Base-by-base conservation (phyloP, 179 eudicot species). In the Pouteria campechiana region DNA sequence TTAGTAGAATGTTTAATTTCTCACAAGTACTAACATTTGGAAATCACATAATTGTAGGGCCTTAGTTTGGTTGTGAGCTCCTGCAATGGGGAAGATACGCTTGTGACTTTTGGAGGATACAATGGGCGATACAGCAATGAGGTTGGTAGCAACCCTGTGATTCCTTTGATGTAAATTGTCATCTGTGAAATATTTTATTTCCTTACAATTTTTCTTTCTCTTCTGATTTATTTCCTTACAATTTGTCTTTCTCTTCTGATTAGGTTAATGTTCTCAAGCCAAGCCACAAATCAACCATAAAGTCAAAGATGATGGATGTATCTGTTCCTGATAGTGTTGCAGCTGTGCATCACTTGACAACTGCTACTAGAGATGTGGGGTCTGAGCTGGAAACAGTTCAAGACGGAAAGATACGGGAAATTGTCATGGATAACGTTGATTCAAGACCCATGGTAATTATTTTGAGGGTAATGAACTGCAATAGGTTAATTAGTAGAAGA, bases 71-170 rank as follows among this genome's bases (percentile, higher is more conserved):
- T 77, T 17, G 62, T 86, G 48, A 74, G 93, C 64, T 74, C 97
- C 27, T 70, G 57, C 48, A 67, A 52, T 16, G 93, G 95, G 51
- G 84, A 85, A 64, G 93, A 81, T 48, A 43, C 74, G 28, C 70
- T 89, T 17, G 66, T 89, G 42, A 62, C 93, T 38, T 89, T 89
- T 62, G 97, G 97, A 60, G 97, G 97, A 32, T 89, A 89, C 56
- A 89, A 85, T 51, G 97, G 97, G 27, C 88, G 79, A 40, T 89
- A 85, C 84, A 89, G 65, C 73, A 89, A 85, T 55, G 90, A 89
- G 93, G 98, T 90, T 19, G 46, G 15, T 14, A 34, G 32, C 29
- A 20, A 6, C 25, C 32, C 17, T 19, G 30, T 30, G 25, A 32
- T 43, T 21, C 11, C 23, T 10, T 45, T 18, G 29, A 12, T 6